Conservation (phyloP, 352 stramenopile genomes). For the Stramenopiles sp. region DNA sequence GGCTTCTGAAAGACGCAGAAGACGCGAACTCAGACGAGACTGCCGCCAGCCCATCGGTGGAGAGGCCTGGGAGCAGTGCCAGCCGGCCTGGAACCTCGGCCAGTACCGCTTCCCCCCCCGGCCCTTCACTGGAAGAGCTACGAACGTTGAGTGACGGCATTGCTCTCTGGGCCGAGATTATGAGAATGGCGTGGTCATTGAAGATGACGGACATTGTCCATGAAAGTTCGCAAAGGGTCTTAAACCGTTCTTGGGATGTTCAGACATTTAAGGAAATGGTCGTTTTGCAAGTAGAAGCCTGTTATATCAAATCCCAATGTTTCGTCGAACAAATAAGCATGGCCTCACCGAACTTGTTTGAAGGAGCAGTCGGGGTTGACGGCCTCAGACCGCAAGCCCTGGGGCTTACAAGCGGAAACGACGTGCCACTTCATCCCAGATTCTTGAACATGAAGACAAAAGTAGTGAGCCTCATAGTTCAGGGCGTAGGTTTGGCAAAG, state of each 20-base stretch:
- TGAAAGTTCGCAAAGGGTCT: constrained; percentile 15
- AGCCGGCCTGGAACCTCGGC: not conserved
- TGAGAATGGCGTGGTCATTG: constrained; percentile 15
- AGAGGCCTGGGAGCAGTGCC: not conserved
- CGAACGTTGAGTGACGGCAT: not conserved
- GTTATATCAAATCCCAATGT: not conserved
- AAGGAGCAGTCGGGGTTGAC: not conserved
- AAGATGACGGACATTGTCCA: constrained; percentile 14
- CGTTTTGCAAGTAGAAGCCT: constrained; percentile 25
- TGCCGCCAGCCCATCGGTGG: not conserved
- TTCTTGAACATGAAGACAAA: constrained; percentile 19
- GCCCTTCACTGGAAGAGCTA: not conserved
- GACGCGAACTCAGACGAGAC: constrained; percentile 8
- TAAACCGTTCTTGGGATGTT: constrained; percentile 19
- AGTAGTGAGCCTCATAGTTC: constrained; percentile 24
- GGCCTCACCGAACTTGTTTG: not conserved
- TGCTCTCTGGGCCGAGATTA: constrained; percentile 15
- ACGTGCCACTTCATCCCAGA: not conserved
- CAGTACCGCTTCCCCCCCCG: not conserved
- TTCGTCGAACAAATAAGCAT: not conserved
- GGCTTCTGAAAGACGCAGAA: constrained; percentile 17
- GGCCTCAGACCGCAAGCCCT: not conserved
- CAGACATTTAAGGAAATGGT: constrained; percentile 21
- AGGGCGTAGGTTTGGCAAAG: constrained; percentile 20
- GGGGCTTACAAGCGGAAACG: not conserved